Evolutionary conservation across 371 early-diverging fungal genomes (phyloP).

Genomic region (Apophysomyces sp.): DNA sequence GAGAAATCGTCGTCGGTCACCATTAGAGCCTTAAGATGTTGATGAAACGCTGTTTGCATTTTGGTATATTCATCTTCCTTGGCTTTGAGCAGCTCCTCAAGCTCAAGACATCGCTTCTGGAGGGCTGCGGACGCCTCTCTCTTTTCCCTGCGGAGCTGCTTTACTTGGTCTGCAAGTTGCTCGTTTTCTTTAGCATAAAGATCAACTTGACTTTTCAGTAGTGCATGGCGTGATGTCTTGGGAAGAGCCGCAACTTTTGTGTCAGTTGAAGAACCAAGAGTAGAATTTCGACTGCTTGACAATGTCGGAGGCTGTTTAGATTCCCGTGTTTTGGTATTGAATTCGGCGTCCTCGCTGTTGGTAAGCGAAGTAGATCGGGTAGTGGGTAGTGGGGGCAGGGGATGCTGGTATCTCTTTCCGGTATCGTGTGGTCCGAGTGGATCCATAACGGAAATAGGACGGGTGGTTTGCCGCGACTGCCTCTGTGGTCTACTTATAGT

Average conservation of each 20-base stretch:
- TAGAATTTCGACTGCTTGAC: not conserved
- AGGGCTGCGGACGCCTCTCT: not conserved
- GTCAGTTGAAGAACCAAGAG: not conserved
- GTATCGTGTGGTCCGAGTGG: not conserved
- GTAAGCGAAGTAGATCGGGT: not conserved
- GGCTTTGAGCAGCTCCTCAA: slow-evolving; percentile 26
- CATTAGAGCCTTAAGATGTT: slow-evolving; percentile 35
- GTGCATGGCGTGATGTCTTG: not conserved
- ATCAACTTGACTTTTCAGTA: not conserved
- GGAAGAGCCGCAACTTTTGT: not conserved
- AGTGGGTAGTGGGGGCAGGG: not conserved
- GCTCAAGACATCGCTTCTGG: slow-evolving; percentile 18
- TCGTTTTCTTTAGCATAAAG: not conserved
- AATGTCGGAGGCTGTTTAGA: not conserved
- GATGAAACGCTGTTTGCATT: slow-evolving; percentile 39
- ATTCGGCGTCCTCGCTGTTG: not conserved
- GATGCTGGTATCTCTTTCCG: not conserved
- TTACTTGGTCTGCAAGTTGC: not conserved
- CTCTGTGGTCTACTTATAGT: not conserved
- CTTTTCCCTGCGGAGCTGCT: not conserved
- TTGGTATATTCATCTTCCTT: slow-evolving; percentile 34
- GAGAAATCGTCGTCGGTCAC: slow-evolving; percentile 47
- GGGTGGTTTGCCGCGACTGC: not conserved
- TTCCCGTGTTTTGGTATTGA: not conserved
- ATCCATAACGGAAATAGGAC: not conserved